A percentile compares a stretch with the other conserved stretches of the same genome.
Conservation (phyloP, 2,329 filamentous ascomycete genomes). For the Colletotrichum tofieldiae region DNA sequence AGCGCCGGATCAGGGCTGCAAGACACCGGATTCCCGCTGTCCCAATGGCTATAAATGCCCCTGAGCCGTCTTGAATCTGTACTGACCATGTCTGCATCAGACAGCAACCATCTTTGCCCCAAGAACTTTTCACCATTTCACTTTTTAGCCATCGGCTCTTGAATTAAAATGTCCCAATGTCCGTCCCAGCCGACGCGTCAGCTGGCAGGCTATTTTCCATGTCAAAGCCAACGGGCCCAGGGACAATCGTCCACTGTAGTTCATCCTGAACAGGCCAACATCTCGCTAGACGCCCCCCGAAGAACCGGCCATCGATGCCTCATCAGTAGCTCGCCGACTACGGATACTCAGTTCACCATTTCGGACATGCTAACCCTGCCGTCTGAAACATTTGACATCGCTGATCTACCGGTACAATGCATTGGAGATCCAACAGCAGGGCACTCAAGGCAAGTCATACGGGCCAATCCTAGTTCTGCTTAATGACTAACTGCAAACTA, state of each 20-base stretch:
- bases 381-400: neutral
- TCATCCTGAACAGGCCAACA: neutral
- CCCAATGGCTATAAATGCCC: neutral
- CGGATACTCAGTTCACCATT: neutral
- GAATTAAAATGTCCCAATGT: neutral
- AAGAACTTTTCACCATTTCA: neutral
- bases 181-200: neutral
- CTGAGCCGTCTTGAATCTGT: neutral
- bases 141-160: no score
- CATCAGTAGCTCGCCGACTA: neutral
- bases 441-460: neutral
- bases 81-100: neutral
- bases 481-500: neutral
- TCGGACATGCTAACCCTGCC: neutral
- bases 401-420: neutral
- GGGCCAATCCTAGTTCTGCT: neutral
- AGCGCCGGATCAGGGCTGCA: neutral
- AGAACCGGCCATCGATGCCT: neutral
- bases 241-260: neutral
- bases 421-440: neutral
- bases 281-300: neutral
- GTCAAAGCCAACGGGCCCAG: neutral
- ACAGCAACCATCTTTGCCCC: neutral
- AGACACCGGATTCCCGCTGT: neutral
- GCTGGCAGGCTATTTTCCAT: neutral